Base-by-base conservation (phyloP, 1,284 basidiomycete genomes). In the Vanrija sp. region DNA sequence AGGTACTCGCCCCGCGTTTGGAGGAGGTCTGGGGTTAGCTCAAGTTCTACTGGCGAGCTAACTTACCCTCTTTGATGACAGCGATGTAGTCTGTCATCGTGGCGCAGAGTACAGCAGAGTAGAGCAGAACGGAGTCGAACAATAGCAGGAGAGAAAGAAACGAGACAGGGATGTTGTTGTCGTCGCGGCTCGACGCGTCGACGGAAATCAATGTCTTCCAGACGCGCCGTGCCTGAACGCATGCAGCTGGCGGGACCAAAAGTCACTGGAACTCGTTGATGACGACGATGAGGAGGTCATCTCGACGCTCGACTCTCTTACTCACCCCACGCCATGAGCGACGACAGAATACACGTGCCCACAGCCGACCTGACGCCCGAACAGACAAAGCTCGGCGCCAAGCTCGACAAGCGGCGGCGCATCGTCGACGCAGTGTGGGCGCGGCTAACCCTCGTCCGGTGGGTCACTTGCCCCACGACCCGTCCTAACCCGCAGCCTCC, bases 1-100 rank as follows among this genome's bases (percentile, higher is more conserved):
- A 75, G 59, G 43, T 74, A 75, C 46, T 54, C 52, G 64, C 16
- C 62, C 48, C 8, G 51, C 42, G 5, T 60, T 58, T 6, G 66
- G 18, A 38, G 67, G 62, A 74, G 48, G 52, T 68, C 72, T 74
- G 60, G 6, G 21, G 51, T 49, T 19, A 55, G n/a, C n/a, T n/a
- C n/a, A n/a, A n/a, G n/a, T n/a, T n/a, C n/a, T n/a, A n/a, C n/a
- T n/a, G n/a, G n/a, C n/a, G n/a, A n/a, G n/a, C n/a, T n/a, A n/a
- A n/a, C n/a, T 50, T 29, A 65, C 65, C 66, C 12, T 65, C 56
- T 3, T 53, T 55, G 18, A 70, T 43, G 8, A 68, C 55, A 5
- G 65, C 48, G 29, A 70, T 60, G 55, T 70, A 67, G 14, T 70
- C 63, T 51, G 65, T 62, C 52, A 47, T 62, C 3, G 38, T 40